Conservation (phyloP, 2,329 filamentous ascomycete genomes). For the Pseudogymnoascus sp. region DNA sequence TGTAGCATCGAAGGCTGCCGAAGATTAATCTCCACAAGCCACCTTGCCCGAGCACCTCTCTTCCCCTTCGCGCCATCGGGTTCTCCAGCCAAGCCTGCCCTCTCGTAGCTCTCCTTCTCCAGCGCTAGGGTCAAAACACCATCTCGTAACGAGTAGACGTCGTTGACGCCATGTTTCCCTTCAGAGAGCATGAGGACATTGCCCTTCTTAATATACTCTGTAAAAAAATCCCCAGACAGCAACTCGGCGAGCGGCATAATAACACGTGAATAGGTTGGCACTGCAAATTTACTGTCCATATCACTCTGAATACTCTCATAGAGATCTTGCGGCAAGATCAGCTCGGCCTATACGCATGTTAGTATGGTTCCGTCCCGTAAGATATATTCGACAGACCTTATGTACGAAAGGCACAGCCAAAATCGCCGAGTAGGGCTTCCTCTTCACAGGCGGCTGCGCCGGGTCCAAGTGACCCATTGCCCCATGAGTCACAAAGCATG, state of each 20-base stretch:
- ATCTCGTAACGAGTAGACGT: slow-evolving; percentile 61
- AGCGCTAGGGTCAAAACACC: slow-evolving; percentile 69
- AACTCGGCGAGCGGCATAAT: slow-evolving; percentile 65
- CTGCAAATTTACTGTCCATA: slow-evolving; percentile 35
- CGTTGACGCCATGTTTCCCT: slow-evolving; percentile 61
- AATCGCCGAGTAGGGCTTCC: slow-evolving; percentile 68
- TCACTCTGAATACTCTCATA: slow-evolving; percentile 46
- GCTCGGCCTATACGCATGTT: slow-evolving; percentile 44
- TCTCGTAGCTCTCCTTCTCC: slow-evolving; percentile 74
- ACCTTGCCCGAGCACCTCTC: slow-evolving; percentile 58
- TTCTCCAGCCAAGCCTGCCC: slow-evolving; percentile 69
- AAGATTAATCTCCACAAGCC: slow-evolving; percentile 72
- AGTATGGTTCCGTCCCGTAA: background rate
- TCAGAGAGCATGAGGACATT: slow-evolving; percentile 78
- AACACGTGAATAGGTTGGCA: slow-evolving; percentile 55
- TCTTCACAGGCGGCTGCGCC: slow-evolving; percentile 60
- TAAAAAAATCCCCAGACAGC: slow-evolving; percentile 68
- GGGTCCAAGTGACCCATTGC: slow-evolving; percentile 62
- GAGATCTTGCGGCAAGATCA: slow-evolving; percentile 61
- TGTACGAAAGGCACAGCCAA: slow-evolving; percentile 58
- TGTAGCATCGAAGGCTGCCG: slow-evolving; percentile 66
- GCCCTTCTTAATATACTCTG: slow-evolving; percentile 66
- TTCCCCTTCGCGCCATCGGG: slow-evolving; percentile 51
- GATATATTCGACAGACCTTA: slow-evolving; percentile 38
- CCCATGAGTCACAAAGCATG: slow-evolving; percentile 67